phyloP scores from a whole-genome alignment of 1,284 basidiomycete genomes.

The Apiotrichum gracile region DNA sequence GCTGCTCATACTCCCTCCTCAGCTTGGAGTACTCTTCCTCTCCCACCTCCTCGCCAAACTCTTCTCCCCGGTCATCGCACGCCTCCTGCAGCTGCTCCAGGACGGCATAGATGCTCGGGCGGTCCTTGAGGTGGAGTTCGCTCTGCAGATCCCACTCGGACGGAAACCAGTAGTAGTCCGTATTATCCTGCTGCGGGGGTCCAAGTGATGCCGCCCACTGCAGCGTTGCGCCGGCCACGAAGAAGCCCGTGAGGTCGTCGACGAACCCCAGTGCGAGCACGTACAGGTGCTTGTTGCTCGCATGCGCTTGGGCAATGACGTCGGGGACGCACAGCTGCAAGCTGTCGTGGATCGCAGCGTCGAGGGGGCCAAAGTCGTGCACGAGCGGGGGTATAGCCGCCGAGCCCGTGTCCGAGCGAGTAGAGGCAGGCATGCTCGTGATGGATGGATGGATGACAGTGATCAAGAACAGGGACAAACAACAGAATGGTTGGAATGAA shows the following conservation, averaged over 20 bases:
- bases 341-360: no score
- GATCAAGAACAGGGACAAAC: no score
- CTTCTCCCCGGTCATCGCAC: not conserved
- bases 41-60: not conserved
- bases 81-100: not conserved
- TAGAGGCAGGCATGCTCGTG: no score
- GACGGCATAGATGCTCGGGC: not conserved
- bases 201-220: not conserved
- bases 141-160: not conserved
- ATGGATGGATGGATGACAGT: no score
- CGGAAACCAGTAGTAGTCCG: not conserved
- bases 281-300: not conserved
- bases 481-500: no score
- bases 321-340: no score
- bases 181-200: not conserved
- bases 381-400: no score
- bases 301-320: not conserved
- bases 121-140: no score
- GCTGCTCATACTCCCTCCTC: not conserved
- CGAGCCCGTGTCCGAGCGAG: no score
- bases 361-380: not conserved
- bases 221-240: not conserved
- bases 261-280: not conserved
- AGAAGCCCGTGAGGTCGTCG: not conserved
- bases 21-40: not conserved